Conservation (phyloP, 139 green algal genomes). For the Picochlorum sp. region DNA sequence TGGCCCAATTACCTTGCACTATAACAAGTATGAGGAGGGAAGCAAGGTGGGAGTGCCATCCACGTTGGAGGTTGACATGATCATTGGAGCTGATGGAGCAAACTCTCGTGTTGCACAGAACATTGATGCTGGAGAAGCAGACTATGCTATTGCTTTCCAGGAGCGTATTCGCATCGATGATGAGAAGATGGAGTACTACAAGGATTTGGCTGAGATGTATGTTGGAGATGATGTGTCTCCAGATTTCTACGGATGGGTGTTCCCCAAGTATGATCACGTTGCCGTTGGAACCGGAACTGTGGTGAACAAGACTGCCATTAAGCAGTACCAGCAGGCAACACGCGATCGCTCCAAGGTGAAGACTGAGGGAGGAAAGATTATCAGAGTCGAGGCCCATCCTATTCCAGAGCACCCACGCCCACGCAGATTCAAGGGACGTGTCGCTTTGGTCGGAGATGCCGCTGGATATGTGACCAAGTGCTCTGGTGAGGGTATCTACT, state of each 20-base stretch:
- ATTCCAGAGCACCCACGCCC: conserved; percentile 96
- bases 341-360: conserved; percentile 72
- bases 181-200: conserved; percentile 99
- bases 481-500: conserved; percentile 98
- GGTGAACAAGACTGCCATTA: conserved; percentile 99
- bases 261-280: conserved; percentile 99
- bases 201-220: conserved; percentile 99
- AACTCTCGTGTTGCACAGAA: conserved; percentile 97
- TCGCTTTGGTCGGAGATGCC: conserved; percentile 90
- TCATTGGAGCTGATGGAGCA: conserved; percentile 96
- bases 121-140: conserved; percentile 96
- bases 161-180: conserved; percentile 94
- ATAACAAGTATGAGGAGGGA: conserved; percentile 84
- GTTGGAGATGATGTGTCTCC: conserved; percentile 98
- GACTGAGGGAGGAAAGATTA: conserved; percentile 95
- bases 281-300: conserved; percentile 97
- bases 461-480: conserved; percentile 97
- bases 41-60: conserved; percentile 76
- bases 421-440: conserved; percentile 64
- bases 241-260: conserved; percentile 99
- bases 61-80: conserved; percentile 87
- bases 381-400: conserved; percentile 95
- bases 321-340: conserved; percentile 98
- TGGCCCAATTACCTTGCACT: conserved; percentile 82
- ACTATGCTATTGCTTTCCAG: conserved; percentile 99